Percentiles rank a stretch among this genome's conserved stretches.
These are phyloP conservation scores for Trichophyton benhamiae DNA, from an alignment of 2,329 filamentous ascomycete species.

Conservation along the genomic window DNA sequence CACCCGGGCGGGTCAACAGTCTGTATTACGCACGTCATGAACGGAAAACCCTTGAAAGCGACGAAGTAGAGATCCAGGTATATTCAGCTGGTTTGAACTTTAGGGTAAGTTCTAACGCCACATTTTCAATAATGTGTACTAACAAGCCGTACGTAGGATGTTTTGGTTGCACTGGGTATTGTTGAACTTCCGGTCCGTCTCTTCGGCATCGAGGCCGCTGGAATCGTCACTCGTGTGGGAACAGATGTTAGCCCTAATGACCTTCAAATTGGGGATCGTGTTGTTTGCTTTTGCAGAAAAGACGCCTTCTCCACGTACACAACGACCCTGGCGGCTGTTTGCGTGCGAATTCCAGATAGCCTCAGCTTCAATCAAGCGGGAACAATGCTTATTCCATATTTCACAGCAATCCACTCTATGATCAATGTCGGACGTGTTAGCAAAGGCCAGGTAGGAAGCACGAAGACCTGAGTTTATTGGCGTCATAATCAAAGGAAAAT, in stretches of 20 bases:
- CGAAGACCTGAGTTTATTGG: too few relatives aligned
- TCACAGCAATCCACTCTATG: conserved; percentile 13
- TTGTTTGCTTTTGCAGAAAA: conserved; percentile 6
- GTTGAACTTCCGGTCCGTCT: background rate
- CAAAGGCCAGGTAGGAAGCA: conserved; percentile 5
- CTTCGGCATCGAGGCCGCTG: conserved; percentile 9
- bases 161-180: background rate
- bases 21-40: too few relatives aligned
- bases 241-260: background rate
- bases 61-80: too few relatives aligned
- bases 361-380: conserved; percentile 15
- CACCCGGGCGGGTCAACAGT: too few relatives aligned
- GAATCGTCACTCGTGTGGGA: conserved; percentile 10
- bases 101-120: too few relatives aligned
- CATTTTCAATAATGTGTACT: too few relatives aligned
- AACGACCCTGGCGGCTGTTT: conserved; percentile 3
- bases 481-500: background rate
- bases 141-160: background rate
- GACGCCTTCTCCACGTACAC: conserved; percentile 3
- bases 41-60: too few relatives aligned
- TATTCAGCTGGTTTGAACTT: too few relatives aligned
- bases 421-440: conserved; percentile 11
- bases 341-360: conserved; percentile 11
- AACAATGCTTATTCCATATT: conserved; percentile 10
- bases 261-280: conserved; percentile 12